Percentiles rank a stretch among this genome's conserved stretches.
phyloP scores from a whole-genome alignment of 2,329 filamentous ascomycete species.

The Aspergillus calidoustus region DNA sequence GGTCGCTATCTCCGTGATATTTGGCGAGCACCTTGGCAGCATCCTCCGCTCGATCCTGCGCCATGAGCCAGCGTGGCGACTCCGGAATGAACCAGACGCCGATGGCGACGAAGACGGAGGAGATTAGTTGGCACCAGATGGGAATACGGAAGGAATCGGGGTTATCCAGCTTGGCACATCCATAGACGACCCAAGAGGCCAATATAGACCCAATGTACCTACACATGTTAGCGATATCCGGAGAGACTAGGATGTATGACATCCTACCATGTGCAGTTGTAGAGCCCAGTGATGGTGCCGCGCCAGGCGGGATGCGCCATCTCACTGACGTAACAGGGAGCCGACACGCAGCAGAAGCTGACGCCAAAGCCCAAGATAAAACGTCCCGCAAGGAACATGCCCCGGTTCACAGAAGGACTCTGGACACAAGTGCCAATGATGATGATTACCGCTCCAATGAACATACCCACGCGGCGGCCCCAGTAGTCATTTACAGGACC shows the following conservation, averaged over 20 bases:
- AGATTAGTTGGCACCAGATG: constrained; percentile 21
- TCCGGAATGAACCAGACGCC: constrained; percentile 17
- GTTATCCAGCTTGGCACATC: constrained; percentile 12
- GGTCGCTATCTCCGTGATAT: constrained; percentile 44
- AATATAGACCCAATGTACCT: constrained; percentile 51
- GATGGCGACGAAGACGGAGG: constrained; percentile 16
- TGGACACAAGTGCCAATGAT: constrained; percentile 58
- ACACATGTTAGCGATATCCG: background rate
- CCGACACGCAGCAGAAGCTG: constrained; percentile 62
- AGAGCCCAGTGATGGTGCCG: constrained; percentile 64
- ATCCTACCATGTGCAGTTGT: constrained; percentile 52
- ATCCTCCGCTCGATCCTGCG: constrained; percentile 16
- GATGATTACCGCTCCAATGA: constrained; percentile 59
- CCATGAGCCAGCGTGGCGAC: constrained; percentile 23
- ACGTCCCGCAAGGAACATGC: constrained; percentile 60
- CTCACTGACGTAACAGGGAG: constrained; percentile 66
- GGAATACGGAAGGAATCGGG: constrained; percentile 19
- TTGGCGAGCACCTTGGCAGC: constrained; percentile 16
- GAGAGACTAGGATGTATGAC: background rate
- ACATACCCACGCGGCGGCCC: constrained; percentile 61
- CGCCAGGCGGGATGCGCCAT: constrained; percentile 65
- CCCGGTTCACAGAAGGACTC: constrained; percentile 48
- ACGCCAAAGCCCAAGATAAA: constrained; percentile 63
- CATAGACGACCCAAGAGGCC: constrained; percentile 39
- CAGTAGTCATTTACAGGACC: constrained; percentile 52